A percentile compares a stretch with the other conserved stretches of the same genome.
Conservation (phyloP, 2,329 filamentous ascomycete species). For the Cladophialophora immunda region DNA sequence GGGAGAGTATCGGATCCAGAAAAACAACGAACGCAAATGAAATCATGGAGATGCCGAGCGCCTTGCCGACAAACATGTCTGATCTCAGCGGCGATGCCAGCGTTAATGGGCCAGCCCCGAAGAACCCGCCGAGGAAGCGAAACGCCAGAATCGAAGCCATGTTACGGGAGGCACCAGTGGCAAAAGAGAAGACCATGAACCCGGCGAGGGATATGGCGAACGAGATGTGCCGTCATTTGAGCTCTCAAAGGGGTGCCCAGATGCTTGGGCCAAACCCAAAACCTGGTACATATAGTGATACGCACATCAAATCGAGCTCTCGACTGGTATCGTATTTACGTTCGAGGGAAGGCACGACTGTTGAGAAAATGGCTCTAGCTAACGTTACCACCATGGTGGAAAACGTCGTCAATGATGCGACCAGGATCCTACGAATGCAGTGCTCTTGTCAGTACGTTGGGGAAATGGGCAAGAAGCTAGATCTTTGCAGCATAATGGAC, state of each 20-base stretch:
- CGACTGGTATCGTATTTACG: constrained; percentile 28
- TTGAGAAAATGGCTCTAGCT: constrained; percentile 40
- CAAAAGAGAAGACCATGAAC: constrained; percentile 60
- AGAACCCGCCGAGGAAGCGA: constrained; percentile 62
- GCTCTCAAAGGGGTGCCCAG: constrained; percentile 63
- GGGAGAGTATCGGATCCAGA: constrained; percentile 50
- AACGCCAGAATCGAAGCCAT: constrained; percentile 61
- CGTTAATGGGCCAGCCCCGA: constrained; percentile 61
- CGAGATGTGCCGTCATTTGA: constrained; percentile 58
- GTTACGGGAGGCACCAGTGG: constrained; percentile 58
- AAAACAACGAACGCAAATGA: constrained; percentile 51
- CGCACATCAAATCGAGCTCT: constrained; percentile 49
- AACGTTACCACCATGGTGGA: constrained; percentile 40
- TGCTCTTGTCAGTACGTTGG: too few species aligned
- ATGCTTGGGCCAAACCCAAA: constrained; percentile 57
- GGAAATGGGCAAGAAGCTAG: too few species aligned
- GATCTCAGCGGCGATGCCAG: constrained; percentile 64
- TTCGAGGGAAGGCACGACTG: constrained; percentile 32
- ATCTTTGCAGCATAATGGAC: too few species aligned
- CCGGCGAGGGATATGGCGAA: constrained; percentile 60
- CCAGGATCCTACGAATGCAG: constrained; percentile 12
- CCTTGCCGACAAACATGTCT: constrained; percentile 59
- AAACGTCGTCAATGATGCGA: constrained; percentile 19
- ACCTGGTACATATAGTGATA: constrained; percentile 54
- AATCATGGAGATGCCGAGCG: constrained; percentile 46